These are phyloP conservation scores for Coprinopsis strossmayeri DNA, from an alignment of 768 basidiomycete genomes.

Conservation along the genomic window DNA sequence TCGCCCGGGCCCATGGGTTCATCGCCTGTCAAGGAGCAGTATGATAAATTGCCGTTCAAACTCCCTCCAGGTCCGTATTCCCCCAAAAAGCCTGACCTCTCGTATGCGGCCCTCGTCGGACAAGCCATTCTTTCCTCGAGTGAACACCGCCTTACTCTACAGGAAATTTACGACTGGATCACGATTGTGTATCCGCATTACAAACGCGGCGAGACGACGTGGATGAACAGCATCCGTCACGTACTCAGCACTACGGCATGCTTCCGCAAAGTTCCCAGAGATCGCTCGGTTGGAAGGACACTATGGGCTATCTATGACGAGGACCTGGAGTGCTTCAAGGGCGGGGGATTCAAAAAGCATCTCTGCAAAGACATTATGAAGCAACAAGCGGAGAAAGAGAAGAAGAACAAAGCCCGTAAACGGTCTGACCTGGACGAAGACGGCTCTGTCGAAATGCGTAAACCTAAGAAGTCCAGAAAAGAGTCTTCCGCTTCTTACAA, in stretches of 20 bases:
- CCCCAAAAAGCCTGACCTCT: constrained; percentile 71
- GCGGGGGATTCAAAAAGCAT: constrained; percentile 74
- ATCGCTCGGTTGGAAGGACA: constrained; percentile 73
- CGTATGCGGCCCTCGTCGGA: constrained; percentile 94
- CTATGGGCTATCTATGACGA: constrained; percentile 85
- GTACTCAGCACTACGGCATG: constrained; percentile 88
- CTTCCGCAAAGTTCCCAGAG: constrained; percentile 80
- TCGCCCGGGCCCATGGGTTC: constrained; percentile 76
- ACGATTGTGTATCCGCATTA: constrained; percentile 91
- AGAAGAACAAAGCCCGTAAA: constrained; percentile 30
- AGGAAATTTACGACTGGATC: constrained; percentile 97
- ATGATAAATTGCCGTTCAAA: constrained; percentile 61
- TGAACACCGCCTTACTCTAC: constrained; percentile 79
- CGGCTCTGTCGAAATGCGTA: constrained; percentile 30
- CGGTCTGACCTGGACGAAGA: constrained; percentile 30
- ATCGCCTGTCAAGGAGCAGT: constrained; percentile 56
- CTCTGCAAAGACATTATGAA: constrained; percentile 43
- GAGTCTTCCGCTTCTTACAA: constrained; percentile 19
- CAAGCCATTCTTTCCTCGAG: constrained; percentile 87
- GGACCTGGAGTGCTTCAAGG: constrained; percentile 76
- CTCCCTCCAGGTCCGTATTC: constrained; percentile 86
- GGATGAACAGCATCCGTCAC: constrained; percentile 99
- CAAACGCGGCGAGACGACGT: constrained; percentile 87
- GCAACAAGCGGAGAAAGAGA: constrained; percentile 28
- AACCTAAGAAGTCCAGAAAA: constrained; percentile 42